Base-by-base conservation (phyloP, 2,329 filamentous ascomycete genomes). In the Pezicula carpinea region DNA sequence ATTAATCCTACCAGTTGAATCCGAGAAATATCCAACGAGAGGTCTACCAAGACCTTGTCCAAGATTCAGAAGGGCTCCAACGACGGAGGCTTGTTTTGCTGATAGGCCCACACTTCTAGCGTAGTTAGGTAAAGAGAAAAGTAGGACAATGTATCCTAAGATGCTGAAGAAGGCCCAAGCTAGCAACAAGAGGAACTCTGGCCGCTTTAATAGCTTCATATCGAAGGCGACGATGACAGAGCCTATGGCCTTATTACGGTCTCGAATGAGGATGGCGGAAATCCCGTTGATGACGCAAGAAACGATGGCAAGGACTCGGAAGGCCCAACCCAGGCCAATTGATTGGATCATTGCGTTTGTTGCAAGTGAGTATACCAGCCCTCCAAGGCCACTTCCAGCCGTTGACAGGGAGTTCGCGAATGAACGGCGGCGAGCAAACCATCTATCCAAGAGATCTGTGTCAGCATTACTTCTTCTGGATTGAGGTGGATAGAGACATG, bases 121-220 rank as follows among this genome's bases (percentile, higher is more conserved):
- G 59, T 89, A 92, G 61, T 84, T 87, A 13, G 87, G 82, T 39
- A 91, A 68, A 10, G 80, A 85, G 65, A 90, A 92, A 38, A 90
- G 75, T n/a, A 90, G 73, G 4, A 89, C 83, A 21, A 87, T 75
- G 57, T 92, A 92, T 5, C 77, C 85, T 13, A 92, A 68, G 67
- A 91, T 80, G 50, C 77, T 82, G 53, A 91, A 82, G 64, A 82
- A 80, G 6, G 83, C 83, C 71, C 83, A 93, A 2, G 66, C 72
- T 32, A 88, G 64, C 11, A 88, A 70, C 2, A 89, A 68, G 21
- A 82, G 62, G 53, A 85, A 89, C 58, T 88, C 79, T 0, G 69
- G 59, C 4, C 76, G 71, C 53, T 69, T 76, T 62, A 91, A 79
- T 1, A 91, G 71, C 4, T 64, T 65, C 33, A 74, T 68, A 58